phyloP scores from a whole-genome alignment of 2,329 filamentous ascomycete genomes.

The Trichophyton simii region DNA sequence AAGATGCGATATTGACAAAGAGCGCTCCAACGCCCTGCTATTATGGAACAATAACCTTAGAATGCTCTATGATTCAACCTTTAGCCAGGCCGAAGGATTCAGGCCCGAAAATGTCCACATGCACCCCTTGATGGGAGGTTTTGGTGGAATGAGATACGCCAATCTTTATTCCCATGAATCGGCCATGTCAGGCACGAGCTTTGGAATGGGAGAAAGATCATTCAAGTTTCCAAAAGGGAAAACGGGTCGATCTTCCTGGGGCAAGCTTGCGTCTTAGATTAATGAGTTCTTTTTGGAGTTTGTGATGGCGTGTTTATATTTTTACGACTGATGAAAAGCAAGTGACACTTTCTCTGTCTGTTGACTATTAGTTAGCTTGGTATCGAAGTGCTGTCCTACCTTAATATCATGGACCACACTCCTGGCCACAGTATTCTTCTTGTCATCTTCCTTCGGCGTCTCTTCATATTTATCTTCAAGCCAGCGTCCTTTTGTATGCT shows the following conservation, averaged over 20 bases:
- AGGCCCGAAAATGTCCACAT: slow-evolving; percentile 30
- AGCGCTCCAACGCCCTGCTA: slow-evolving; percentile 60
- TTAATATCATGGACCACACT: neutral
- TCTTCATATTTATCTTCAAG: no score
- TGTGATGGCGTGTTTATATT: neutral
- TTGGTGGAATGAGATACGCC: slow-evolving; percentile 21
- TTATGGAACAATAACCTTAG: slow-evolving; percentile 60
- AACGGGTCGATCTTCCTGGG: neutral
- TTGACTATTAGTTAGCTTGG: no score
- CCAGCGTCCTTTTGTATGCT: no score
- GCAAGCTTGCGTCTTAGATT: neutral
- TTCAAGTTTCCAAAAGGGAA: neutral
- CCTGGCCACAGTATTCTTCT: no score
- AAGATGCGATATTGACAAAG: slow-evolving; percentile 48
- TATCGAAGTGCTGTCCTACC: no score
- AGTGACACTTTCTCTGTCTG: neutral
- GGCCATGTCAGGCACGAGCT: neutral
- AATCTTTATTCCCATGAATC: neutral
- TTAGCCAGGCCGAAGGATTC: slow-evolving; percentile 64
- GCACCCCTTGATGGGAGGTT: slow-evolving; percentile 18
- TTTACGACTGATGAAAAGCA: neutral
- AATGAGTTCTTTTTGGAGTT: neutral
- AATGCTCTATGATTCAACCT: slow-evolving; percentile 56
- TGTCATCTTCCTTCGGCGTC: no score
- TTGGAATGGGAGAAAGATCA: neutral